Percentiles rank a stretch among this genome's conserved stretches.
Evolutionary conservation across 352 stramenopile species (phyloP).

Genomic region (Pythium utonaiense): DNA sequence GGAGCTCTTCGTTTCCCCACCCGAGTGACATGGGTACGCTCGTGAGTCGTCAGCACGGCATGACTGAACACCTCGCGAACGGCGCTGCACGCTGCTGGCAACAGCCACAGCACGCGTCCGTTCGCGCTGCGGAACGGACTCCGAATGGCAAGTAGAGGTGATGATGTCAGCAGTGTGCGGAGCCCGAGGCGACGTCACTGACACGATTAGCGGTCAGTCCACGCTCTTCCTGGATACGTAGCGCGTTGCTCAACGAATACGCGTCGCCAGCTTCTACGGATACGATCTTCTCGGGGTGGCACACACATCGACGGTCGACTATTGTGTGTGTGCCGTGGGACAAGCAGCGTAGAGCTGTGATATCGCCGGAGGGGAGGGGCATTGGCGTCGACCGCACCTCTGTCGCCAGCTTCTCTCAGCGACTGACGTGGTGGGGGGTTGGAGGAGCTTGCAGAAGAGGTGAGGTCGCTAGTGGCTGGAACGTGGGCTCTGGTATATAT

Average conservation of each 20-base stretch:
- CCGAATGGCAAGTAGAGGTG: constrained; percentile 7
- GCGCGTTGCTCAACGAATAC: constrained; percentile 13
- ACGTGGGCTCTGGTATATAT: too few relatives aligned
- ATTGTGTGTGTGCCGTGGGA: background rate
- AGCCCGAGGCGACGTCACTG: too few relatives aligned
- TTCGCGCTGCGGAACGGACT: background rate
- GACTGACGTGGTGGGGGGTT: too few relatives aligned
- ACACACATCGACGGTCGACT: too few relatives aligned
- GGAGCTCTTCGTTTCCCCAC: background rate
- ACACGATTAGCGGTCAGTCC: too few relatives aligned
- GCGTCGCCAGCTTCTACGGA: background rate
- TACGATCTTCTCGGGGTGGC: background rate
- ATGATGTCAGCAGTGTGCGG: background rate
- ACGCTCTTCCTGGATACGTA: constrained; percentile 20
- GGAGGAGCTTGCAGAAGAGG: too few relatives aligned
- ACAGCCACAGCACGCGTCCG: background rate
- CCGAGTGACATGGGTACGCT: background rate
- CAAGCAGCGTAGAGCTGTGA: too few relatives aligned
- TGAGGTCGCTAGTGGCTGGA: too few relatives aligned
- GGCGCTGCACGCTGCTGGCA: background rate
- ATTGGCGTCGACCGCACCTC: too few relatives aligned
- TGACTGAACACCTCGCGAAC: background rate
- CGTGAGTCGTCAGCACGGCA: background rate
- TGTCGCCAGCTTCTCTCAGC: too few relatives aligned
- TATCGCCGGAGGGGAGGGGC: too few relatives aligned